These are phyloP conservation scores for Mucor circinelloides DNA, from an alignment of 371 early-diverging fungal species.

Conservation along the genomic window DNA sequence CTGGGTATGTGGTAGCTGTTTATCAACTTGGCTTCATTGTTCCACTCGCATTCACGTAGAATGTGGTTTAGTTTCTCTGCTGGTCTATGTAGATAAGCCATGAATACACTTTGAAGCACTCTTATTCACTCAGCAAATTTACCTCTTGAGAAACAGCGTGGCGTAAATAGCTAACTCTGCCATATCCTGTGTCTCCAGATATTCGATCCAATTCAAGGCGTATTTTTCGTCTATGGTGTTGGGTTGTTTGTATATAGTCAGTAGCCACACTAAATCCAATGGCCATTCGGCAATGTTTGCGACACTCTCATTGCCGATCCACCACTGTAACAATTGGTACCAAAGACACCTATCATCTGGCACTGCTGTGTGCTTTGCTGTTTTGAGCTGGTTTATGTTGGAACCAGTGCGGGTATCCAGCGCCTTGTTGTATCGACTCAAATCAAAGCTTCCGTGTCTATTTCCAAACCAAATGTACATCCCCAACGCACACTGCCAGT, in stretches of 20 bases:
- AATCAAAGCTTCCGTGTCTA: neutral
- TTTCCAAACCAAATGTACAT: constrained; percentile 25
- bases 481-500: constrained; percentile 20
- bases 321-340: constrained; percentile 26
- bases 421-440: neutral
- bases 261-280: constrained; percentile 17
- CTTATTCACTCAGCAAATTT: neutral
- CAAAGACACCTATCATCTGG: constrained; percentile 21
- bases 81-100: neutral
- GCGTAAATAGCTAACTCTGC: constrained; percentile 21
- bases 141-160: constrained; percentile 8
- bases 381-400: neutral
- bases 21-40: constrained; percentile 4
- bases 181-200: constrained; percentile 11
- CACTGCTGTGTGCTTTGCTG: neutral
- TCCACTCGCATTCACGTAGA: constrained; percentile 22
- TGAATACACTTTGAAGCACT: neutral
- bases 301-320: constrained; percentile 3
- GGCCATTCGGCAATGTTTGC: constrained; percentile 18
- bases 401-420: neutral
- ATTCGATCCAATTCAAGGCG: constrained; percentile 10
- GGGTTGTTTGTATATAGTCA: constrained; percentile 10
- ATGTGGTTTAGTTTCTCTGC: neutral
- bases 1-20: constrained; percentile 19
- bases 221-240: neutral